Base-by-base conservation (phyloP, 1,139 yeast genomes). In the Magnusiomyces paraingens region DNA sequence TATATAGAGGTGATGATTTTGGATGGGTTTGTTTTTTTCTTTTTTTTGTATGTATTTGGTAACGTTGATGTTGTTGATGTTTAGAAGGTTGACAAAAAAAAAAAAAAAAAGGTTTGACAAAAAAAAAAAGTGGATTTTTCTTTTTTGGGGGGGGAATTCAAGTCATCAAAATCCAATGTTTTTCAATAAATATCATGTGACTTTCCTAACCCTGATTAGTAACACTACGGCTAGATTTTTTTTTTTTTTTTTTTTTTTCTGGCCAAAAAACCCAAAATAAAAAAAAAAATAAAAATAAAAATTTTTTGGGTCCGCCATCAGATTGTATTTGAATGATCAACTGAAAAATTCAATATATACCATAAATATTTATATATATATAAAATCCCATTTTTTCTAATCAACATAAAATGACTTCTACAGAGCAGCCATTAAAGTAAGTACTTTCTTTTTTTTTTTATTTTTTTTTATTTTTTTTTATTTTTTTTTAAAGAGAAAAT, bases 161-260 rank as follows among this genome's bases (percentile, higher is more conserved):
- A 4, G 14, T 35, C 29, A 15, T 12, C 41, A 17, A 32, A 35
- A 15, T 29, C 4, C 41, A 22, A 10, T 3, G 29, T 4, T 35
- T 46, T 46, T 46, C 3, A 15, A 4, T 15, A 17, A 8, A 5
- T 46, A n/a, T 46, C 49, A 46, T 40, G 49, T 46, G 49, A 46
- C 11, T 35, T 14, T 15, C 20, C 22, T 20, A 46, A 35, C 18
- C 36, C 21, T 8, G 49, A 26, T 22, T 29, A 26, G 15, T 12
- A n/a, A 22, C 15, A 8, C 15, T 38, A 14, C 18, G 41, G 18
- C 15, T 38, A n/a, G 5, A 4, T 44, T 44, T 44, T 44, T 44
- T 44, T 44, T 26, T 15, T 44, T 12, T 11, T 15, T 10, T 17
- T 22, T n/a, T n/a, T n/a, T n/a, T n/a, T n/a, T n/a, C n/a, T n/a